Percentiles rank a stretch among this genome's conserved stretches.
These are phyloP conservation scores for Larix kaempferi DNA, from an alignment of 75 land plant genomes.

Conservation along the genomic window DNA sequence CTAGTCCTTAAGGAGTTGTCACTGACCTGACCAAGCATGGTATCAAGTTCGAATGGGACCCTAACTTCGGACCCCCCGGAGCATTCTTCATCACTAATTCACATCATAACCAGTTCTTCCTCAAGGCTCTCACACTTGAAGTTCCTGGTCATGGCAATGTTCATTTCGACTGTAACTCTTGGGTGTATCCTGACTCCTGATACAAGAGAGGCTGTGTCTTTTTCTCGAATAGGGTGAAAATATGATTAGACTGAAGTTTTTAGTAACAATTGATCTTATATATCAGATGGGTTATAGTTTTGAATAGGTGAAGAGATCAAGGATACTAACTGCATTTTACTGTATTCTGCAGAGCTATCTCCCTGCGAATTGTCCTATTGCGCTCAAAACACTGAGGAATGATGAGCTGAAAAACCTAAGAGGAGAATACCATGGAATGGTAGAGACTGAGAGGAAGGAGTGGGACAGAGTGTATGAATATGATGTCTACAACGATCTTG, in stretches of 20 bases:
- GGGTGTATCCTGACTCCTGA: slow-evolving; percentile 16
- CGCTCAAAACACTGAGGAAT: slow-evolving; percentile 23
- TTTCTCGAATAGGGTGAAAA: slow-evolving; percentile 25
- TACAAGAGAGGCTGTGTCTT: slow-evolving; percentile 15
- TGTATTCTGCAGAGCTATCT: slow-evolving; percentile 24
- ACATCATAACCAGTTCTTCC: slow-evolving; percentile 12
- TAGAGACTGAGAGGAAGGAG: slow-evolving; percentile 13
- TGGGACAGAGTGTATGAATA: slow-evolving; percentile 64
- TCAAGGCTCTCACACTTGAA: slow-evolving; percentile 7
- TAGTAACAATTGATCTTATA: no score
- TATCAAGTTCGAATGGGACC: slow-evolving; percentile 10
- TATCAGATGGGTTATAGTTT: no score
- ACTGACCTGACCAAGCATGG: no score
- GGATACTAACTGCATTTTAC: not conserved
- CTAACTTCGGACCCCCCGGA: slow-evolving; percentile 14
- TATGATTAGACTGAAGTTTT: no score
- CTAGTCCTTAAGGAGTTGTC: no score
- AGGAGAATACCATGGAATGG: slow-evolving; percentile 35
- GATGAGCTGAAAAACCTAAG: slow-evolving; percentile 27
- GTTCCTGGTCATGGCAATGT: slow-evolving; percentile 8
- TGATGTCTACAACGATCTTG: slow-evolving; percentile 63
- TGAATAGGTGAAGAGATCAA: not conserved
- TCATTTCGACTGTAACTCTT: slow-evolving; percentile 15
- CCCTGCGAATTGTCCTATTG: slow-evolving; percentile 31
- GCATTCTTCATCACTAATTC: slow-evolving; percentile 8